phyloP scores from a whole-genome alignment of 139 green algal genomes.

The Tetradesmus obliquus region DNA sequence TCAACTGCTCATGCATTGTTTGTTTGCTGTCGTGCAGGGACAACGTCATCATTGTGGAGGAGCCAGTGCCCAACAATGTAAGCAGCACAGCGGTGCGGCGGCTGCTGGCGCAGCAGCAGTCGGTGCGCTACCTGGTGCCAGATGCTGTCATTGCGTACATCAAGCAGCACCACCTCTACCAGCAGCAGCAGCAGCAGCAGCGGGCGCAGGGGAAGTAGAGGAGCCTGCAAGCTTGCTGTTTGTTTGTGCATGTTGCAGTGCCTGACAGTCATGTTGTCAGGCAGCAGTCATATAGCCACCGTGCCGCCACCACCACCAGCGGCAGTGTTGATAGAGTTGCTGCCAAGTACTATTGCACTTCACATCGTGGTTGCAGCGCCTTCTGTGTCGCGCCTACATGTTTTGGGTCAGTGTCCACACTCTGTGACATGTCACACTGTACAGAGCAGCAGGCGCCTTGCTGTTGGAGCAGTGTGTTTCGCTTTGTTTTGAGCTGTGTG shows the following conservation, averaged over 20 bases:
- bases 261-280: too few species aligned
- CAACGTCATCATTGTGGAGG: slow-evolving; percentile 51
- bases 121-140: slow-evolving; percentile 51
- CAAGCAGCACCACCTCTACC: slow-evolving; percentile 47
- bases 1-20: not conserved
- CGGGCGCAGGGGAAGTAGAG: not conserved
- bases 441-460: too few species aligned
- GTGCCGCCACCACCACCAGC: too few species aligned
- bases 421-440: too few species aligned
- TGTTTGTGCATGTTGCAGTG: too few species aligned
- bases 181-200: not conserved
- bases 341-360: too few species aligned
- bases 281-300: too few species aligned
- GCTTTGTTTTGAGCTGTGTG: not conserved
- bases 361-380: not conserved
- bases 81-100: slow-evolving; percentile 56
- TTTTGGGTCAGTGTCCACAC: too few species aligned
- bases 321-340: not conserved
- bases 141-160: slow-evolving; percentile 54
- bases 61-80: slow-evolving; percentile 50
- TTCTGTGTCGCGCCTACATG: not conserved
- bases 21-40: slow-evolving; percentile 7
- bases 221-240: not conserved
- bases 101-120: slow-evolving; percentile 42
- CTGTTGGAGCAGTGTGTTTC: not conserved